phyloP scores from a whole-genome alignment of 139 green algal genomes.

The Mesotaenium endlicherianum region DNA sequence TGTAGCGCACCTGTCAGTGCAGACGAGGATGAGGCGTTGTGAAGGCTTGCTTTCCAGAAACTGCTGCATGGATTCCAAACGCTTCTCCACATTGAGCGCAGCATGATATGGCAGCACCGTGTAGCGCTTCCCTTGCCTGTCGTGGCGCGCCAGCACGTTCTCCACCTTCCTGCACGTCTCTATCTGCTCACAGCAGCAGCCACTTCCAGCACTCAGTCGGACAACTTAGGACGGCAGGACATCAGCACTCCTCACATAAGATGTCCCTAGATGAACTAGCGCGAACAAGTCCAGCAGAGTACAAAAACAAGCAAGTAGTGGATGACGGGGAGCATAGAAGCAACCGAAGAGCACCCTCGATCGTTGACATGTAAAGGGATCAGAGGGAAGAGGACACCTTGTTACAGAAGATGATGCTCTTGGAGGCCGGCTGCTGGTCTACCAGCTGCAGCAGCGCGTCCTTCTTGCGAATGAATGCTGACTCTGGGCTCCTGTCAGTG shows the following conservation, averaged over 20 bases:
- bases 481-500: conserved; percentile 71
- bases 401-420: conserved; percentile 57
- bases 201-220: too few species aligned
- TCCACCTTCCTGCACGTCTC: conserved; percentile 84
- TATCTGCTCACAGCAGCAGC: too few species aligned
- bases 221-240: too few species aligned
- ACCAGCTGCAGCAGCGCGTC: conserved; percentile 63
- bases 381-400: too few species aligned
- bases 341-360: too few species aligned
- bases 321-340: too few species aligned
- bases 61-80: conserved; percentile 58
- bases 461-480: conserved; percentile 72
- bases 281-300: too few species aligned
- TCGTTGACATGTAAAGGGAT: too few species aligned
- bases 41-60: conserved; percentile 60
- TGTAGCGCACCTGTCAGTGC: conserved; percentile 67
- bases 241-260: too few species aligned
- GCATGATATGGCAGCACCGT: conserved; percentile 81
- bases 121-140: conserved; percentile 23
- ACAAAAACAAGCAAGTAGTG: too few species aligned
- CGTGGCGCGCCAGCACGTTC: conserved; percentile 73
- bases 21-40: conserved; percentile 64
- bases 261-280: too few species aligned
- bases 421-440: conserved; percentile 50
- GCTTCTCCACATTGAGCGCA: conserved; percentile 65